Evolutionary conservation across 305 asterid genomes (phyloP).

Genomic region (Fraxinus sp.): DNA sequence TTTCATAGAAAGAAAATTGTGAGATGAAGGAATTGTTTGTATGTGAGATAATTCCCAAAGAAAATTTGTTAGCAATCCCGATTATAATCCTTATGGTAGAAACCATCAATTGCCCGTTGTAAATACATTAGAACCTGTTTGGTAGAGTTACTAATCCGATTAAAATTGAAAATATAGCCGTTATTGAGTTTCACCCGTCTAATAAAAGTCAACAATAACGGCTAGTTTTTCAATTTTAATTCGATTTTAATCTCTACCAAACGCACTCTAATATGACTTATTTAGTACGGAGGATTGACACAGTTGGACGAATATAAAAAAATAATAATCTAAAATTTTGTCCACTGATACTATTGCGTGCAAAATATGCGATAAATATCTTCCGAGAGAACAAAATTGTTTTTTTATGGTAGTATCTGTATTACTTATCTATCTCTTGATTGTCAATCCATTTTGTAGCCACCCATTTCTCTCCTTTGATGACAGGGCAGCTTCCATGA

Average conservation of each 20-base stretch:
- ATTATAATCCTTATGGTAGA: not conserved
- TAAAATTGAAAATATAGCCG: no score
- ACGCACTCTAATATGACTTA: not conserved
- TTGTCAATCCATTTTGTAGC: slow-evolving; percentile 88
- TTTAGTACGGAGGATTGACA: not conserved
- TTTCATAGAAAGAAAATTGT: not conserved
- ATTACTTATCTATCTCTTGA: slow-evolving; percentile 30
- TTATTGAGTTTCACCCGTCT: no score
- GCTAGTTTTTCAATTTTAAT: no score
- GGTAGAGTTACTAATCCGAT: no score
- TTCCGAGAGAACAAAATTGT: not conserved
- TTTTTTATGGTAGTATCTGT: not conserved
- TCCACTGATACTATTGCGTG: not conserved
- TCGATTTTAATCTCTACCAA: no score
- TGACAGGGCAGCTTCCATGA: slow-evolving; percentile 85
- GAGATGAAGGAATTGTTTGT: not conserved
- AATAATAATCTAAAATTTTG: not conserved
- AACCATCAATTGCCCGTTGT: not conserved
- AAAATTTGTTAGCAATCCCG: not conserved
- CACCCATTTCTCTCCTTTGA: slow-evolving; percentile 82
- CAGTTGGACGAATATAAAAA: no score
- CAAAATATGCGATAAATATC: not conserved
- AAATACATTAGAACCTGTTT: not conserved
- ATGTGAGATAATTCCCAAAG: not conserved
- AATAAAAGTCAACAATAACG: no score